These are phyloP conservation scores for Colletotrichum euphorbiae DNA, from an alignment of 2,329 filamentous ascomycete species.

Conservation along the genomic window DNA sequence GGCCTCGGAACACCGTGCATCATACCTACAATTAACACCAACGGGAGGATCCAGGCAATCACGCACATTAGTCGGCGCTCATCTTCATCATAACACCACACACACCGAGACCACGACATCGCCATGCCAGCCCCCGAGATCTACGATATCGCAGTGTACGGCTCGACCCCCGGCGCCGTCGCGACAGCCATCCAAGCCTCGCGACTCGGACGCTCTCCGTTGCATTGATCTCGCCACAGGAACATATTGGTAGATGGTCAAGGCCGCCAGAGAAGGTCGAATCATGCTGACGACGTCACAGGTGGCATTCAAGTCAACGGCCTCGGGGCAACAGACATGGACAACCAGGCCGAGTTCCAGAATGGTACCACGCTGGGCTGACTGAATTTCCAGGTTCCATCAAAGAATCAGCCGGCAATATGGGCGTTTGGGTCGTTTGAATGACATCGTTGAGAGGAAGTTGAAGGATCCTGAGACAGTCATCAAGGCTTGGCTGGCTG, in stretches of 20 bases:
- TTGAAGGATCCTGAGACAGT: conserved; percentile 38
- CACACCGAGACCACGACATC: not conserved
- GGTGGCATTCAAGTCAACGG: not conserved
- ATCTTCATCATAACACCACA: not conserved
- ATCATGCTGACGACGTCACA: not conserved
- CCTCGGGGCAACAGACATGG: not conserved
- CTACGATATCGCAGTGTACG: not conserved
- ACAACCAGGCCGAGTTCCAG: conserved; percentile 3
- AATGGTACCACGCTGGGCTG: not conserved
- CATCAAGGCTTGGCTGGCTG: conserved; percentile 40
- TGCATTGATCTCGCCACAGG: not conserved
- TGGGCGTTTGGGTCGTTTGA: conserved; percentile 28
- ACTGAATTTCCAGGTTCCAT: conserved; percentile 41
- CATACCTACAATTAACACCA: no score
- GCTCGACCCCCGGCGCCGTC: not conserved
- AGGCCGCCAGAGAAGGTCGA: rapidly evolving
- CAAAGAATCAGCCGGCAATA: conserved; percentile 41
- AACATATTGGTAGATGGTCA: not conserved
- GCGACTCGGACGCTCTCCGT: not conserved
- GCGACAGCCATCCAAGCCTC: not conserved
- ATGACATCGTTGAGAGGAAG: conserved; percentile 37
- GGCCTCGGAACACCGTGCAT: no score
- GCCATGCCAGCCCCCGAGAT: not conserved
- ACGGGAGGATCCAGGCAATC: no score
- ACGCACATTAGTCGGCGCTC: no score